These are phyloP conservation scores for Ailanthus altissimus DNA, from an alignment of 345 rosid genomes.

Conservation along the genomic window DNA sequence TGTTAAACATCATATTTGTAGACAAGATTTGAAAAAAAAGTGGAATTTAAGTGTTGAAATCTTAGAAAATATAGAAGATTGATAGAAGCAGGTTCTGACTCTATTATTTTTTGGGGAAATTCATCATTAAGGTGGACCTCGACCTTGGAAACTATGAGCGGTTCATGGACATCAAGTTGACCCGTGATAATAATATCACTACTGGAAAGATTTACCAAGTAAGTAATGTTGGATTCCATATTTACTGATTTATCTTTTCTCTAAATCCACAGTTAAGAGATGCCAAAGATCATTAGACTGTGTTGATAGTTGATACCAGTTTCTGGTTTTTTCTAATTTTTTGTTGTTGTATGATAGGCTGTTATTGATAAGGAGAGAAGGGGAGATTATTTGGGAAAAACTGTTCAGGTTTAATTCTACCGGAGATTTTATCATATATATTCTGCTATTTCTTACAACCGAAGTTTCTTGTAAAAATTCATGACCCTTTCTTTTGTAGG, in stretches of 20 bases:
- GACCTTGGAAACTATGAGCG: slow-evolving; percentile 99
- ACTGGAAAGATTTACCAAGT: slow-evolving; percentile 94
- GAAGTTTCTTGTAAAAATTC: background rate
- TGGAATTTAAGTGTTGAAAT: background rate
- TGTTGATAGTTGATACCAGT: background rate
- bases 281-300: background rate
- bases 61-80: background rate
- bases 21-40: background rate
- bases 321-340: slow-evolving; percentile 4
- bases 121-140: slow-evolving; percentile 75
- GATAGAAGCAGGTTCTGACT: background rate
- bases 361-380: slow-evolving; percentile 91
- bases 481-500: slow-evolving; percentile 45
- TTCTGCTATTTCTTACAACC: background rate
- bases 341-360: slow-evolving; percentile 41
- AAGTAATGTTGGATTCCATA: slow-evolving; percentile 25
- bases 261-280: background rate
- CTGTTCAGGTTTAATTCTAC: slow-evolving; percentile 71
- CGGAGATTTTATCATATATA: background rate
- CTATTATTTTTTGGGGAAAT: background rate
- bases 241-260: background rate
- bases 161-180: slow-evolving; percentile 78
- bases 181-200: slow-evolving; percentile 87
- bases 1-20: background rate
- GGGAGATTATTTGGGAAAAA: slow-evolving; percentile 96